A percentile compares a stretch with the other conserved stretches of the same genome.
These are phyloP conservation scores for Bjerkandera adusta DNA, from an alignment of 1,284 basidiomycete species.

Conservation along the genomic window DNA sequence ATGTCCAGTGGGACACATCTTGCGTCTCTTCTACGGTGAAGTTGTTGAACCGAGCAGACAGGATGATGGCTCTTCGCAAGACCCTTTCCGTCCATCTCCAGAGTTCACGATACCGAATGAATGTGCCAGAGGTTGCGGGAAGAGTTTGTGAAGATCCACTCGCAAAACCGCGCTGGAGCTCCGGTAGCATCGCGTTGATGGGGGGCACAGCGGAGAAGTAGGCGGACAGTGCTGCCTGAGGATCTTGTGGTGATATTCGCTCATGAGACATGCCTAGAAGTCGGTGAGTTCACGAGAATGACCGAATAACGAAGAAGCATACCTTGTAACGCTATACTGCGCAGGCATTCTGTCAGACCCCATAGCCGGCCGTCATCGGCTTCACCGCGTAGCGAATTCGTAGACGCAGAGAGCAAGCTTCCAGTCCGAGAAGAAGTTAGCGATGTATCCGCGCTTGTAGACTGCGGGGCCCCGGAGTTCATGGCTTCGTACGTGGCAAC, in stretches of 20 bases:
- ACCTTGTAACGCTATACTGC: conserved; percentile 73
- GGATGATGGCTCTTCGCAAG: conserved; percentile 63
- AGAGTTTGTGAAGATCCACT: conserved; percentile 31
- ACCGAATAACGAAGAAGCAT: conserved; percentile 17
- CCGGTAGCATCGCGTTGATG: conserved; percentile 47
- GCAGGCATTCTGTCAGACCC: conserved; percentile 61
- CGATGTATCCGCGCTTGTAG: conserved; percentile 33
- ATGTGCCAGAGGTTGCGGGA: conserved; percentile 44
- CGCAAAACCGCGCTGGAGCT: conserved; percentile 41
- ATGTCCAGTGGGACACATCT: conserved; percentile 47
- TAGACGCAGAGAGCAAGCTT: conserved; percentile 42
- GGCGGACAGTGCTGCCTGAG: conserved; percentile 45
- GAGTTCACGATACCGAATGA: conserved; percentile 64
- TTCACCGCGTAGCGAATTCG: conserved; percentile 40
- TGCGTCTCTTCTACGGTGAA: conserved; percentile 32
- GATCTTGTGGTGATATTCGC: conserved; percentile 45
- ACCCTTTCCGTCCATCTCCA: conserved; percentile 79
- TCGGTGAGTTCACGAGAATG: conserved; percentile 3
- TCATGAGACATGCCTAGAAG: conserved; percentile 51
- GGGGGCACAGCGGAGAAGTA: conserved; percentile 57
- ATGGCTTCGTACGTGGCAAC: conserved; percentile 44
- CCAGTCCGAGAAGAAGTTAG: conserved; percentile 44
- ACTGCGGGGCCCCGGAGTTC: conserved; percentile 34
- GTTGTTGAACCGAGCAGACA: conserved; percentile 49
- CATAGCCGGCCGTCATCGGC: conserved; percentile 63